Evolutionary conservation across 176 grass and related monocot genomes (phyloP).

Genomic region (Carex scoparia): DNA sequence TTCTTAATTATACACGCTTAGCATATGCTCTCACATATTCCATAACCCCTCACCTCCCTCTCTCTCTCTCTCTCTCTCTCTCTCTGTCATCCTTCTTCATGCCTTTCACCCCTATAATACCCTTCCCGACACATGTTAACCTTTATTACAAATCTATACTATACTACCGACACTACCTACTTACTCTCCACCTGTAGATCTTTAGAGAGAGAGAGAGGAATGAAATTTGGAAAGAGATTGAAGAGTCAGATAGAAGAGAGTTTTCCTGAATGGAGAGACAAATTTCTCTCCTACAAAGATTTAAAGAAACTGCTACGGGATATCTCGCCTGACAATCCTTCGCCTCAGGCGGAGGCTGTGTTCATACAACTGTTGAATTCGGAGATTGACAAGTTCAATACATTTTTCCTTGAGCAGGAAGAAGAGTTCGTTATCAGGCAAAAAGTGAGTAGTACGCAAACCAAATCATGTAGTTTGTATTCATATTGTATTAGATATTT

Average conservation of each 20-base stretch:
- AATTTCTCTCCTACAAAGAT: constrained; percentile 87
- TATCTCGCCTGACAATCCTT: constrained; percentile 33
- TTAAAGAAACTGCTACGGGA: constrained; percentile 68
- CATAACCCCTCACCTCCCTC: background rate
- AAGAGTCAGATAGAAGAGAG: constrained; percentile 89
- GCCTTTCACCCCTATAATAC: constrained; percentile 24
- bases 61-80: background rate
- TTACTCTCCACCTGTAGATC: background rate
- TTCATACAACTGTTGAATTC: constrained; percentile 65
- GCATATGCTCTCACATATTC: constrained; percentile 94
- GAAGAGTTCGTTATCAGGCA: constrained; percentile 88
- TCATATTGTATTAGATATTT: background rate
- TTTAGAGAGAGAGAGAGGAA: constrained; percentile 1
- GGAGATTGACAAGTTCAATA: constrained; percentile 89
- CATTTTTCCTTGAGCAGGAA: constrained; percentile 90
- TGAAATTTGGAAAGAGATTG: constrained; percentile 94
- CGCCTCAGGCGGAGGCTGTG: constrained; percentile 34
- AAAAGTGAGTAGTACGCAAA: constrained; percentile 14
- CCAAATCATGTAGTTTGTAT: background rate
- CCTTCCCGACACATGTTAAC: background rate
- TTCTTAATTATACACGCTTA: constrained; percentile 27
- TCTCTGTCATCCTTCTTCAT: background rate
- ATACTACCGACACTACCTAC: background rate
- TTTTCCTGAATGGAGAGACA: constrained; percentile 73
- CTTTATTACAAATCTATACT: background rate